Conservation (phyloP, 495 filamentous ascomycete genomes). For the Lasiosphaeriaceae sp. region DNA sequence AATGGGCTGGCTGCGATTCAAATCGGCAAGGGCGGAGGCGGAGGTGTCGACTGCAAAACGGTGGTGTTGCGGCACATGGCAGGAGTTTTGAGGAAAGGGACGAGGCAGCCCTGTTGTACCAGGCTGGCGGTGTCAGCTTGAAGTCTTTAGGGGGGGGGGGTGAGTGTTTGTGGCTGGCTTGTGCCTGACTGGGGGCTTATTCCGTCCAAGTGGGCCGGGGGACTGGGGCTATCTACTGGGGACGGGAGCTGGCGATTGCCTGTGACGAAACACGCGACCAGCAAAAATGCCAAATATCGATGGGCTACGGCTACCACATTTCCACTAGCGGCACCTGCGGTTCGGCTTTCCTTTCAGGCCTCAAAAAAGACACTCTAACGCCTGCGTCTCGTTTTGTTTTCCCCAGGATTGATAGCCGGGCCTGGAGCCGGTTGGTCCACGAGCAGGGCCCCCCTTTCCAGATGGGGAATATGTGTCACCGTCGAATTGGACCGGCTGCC, state of each 20-base stretch:
- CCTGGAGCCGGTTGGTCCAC: constrained; percentile 3
- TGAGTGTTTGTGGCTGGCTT: background rate
- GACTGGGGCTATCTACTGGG: background rate
- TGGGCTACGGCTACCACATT: too few species aligned
- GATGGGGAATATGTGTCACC: background rate
- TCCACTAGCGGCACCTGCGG: constrained; percentile 9
- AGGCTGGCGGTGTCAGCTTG: background rate
- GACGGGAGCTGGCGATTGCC: background rate
- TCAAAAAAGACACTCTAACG: background rate
- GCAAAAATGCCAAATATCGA: constrained; percentile 4
- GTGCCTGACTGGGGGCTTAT: too few species aligned
- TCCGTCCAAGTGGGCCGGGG: too few species aligned
- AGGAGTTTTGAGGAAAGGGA: background rate
- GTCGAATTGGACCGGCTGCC: background rate
- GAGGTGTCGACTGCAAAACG: too few species aligned
- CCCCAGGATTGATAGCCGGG: background rate
- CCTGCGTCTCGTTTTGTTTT: background rate
- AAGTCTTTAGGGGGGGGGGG: too few species aligned
- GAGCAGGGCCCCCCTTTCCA: background rate
- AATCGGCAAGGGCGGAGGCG: background rate
- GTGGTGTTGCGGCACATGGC: background rate
- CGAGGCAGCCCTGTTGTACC: background rate
- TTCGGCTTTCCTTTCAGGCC: constrained; percentile 1
- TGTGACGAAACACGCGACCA: constrained; percentile 21
- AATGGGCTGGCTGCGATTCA: too few species aligned